phyloP scores from a whole-genome alignment of 441 rosid species.

The Metrosideros polymorpha region DNA sequence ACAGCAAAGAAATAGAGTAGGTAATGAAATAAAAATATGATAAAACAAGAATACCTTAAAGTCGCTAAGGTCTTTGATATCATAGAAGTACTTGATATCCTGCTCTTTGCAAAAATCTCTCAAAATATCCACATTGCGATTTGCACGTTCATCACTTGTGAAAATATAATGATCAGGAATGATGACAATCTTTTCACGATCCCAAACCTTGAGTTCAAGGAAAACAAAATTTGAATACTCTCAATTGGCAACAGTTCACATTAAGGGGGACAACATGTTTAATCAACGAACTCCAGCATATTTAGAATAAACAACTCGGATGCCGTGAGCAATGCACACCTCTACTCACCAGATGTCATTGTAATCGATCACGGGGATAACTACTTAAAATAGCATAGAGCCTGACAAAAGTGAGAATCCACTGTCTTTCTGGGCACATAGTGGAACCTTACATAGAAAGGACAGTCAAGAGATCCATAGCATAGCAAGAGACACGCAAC shows the following conservation, averaged over 20 bases:
- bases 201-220: conserved; percentile 66
- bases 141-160: conserved; percentile 95
- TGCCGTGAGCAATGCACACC: background rate
- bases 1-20: background rate
- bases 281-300: background rate
- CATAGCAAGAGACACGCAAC: background rate
- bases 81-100: conserved; percentile 89
- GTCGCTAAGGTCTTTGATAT: conserved; percentile 78
- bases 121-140: conserved; percentile 91
- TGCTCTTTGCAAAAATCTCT: conserved; percentile 86
- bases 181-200: conserved; percentile 82
- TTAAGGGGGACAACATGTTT: background rate
- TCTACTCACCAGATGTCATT: background rate
- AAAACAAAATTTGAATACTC: background rate
- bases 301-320: background rate
- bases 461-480: background rate
- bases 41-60: conserved; percentile 44
- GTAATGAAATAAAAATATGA: background rate
- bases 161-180: conserved; percentile 97
- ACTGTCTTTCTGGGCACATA: background rate
- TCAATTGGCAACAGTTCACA: background rate
- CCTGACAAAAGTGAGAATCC: background rate
- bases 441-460: background rate
- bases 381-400: background rate
- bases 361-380: background rate